phyloP scores from a whole-genome alignment of 495 filamentous ascomycete species.

The Xylaria acuta region DNA sequence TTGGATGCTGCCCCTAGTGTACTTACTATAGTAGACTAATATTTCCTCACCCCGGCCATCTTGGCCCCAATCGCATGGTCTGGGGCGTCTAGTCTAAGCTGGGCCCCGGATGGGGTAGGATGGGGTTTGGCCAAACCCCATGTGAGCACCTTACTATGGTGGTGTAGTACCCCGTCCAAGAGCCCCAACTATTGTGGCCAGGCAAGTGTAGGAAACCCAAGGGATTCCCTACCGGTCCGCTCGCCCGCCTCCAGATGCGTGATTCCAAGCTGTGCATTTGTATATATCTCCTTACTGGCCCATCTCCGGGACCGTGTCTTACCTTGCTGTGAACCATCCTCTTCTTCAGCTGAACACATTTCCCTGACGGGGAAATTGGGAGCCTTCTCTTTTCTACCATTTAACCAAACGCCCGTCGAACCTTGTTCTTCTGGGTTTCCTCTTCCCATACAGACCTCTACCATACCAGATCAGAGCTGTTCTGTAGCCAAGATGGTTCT shows the following conservation, averaged over 20 bases:
- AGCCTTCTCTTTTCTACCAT: constrained; percentile 10
- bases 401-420: not conserved
- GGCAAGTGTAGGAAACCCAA: constrained; percentile 24
- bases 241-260: constrained; percentile 33
- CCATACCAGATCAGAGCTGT: not conserved
- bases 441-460: constrained; percentile 1
- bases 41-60: constrained; percentile 8
- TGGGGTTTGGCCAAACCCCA: constrained; percentile 31
- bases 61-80: constrained; percentile 11
- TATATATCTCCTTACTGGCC: constrained; percentile 35
- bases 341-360: constrained; percentile 8
- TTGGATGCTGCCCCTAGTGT: constrained; percentile 22
- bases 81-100: constrained; percentile 9
- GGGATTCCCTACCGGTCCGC: constrained; percentile 38
- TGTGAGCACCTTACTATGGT: constrained; percentile 28
- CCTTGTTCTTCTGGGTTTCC: constrained; percentile 7
- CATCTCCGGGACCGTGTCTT: constrained; percentile 13
- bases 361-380: not conserved
- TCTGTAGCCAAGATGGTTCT: constrained; percentile 23
- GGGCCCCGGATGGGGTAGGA: constrained; percentile 28
- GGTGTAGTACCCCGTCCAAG: constrained; percentile 21
- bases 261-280: constrained; percentile 28
- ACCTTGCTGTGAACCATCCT: constrained; percentile 15
- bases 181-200: constrained; percentile 26
- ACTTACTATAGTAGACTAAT: constrained; percentile 23